Evolutionary conservation across 2,329 filamentous ascomycete species (phyloP).

Genomic region (Apiospora kogelbergensis): DNA sequence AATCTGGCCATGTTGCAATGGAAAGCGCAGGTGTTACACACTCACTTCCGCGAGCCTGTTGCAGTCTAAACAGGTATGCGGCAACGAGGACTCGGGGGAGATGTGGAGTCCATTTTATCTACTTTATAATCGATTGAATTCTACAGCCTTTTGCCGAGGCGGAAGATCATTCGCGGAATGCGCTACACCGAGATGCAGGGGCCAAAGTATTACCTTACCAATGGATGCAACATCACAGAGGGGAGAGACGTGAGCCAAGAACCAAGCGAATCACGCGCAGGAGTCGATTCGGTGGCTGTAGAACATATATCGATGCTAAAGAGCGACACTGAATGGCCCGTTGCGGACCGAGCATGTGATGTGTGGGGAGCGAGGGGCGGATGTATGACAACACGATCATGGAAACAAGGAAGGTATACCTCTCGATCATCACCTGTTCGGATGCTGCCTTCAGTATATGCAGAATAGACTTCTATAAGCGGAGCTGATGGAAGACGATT

Average conservation of each 20-base stretch:
- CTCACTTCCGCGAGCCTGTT: not conserved
- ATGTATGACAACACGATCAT: not conserved
- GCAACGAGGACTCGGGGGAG: not conserved
- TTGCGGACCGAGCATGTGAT: not conserved
- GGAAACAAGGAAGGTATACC: not conserved
- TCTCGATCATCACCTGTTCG: not conserved
- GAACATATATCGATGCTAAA: not conserved
- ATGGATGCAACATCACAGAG: not conserved
- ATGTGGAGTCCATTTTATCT: not conserved
- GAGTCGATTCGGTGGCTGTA: not conserved
- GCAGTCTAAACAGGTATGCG: not conserved
- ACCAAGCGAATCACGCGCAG: not conserved
- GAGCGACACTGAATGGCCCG: not conserved
- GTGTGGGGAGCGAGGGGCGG: not conserved
- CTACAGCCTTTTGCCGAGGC: not conserved
- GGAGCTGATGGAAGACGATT: not conserved
- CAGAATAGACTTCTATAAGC: not conserved
- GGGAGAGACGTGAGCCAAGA: not conserved
- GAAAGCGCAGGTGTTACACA: not conserved
- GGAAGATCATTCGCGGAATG: conserved; percentile 1
- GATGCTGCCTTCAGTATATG: not conserved
- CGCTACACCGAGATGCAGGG: not conserved
- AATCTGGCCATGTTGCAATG: not conserved
- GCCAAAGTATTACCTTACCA: not conserved
- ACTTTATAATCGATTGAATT: not conserved